These are phyloP conservation scores for Pilasporangium apinafurcum DNA, from an alignment of 352 stramenopile species.

Conservation along the genomic window DNA sequence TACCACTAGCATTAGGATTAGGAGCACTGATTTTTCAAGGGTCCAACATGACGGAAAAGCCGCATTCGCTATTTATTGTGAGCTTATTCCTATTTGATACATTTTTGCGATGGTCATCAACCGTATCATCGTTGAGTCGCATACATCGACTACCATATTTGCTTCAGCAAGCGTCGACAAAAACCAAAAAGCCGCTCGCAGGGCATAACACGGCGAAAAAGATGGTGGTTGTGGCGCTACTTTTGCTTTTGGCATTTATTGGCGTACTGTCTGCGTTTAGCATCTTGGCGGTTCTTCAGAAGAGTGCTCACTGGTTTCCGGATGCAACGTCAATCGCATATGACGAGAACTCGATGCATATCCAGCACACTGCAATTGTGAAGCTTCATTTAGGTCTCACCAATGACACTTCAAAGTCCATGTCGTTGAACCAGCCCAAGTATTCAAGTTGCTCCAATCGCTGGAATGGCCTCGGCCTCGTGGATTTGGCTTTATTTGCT, in stretches of 20 bases:
- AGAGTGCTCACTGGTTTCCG: slow-evolving; percentile 67
- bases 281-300: slow-evolving; percentile 66
- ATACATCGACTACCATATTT: slow-evolving; percentile 33
- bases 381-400: slow-evolving; percentile 74
- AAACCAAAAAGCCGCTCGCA: slow-evolving; percentile 36
- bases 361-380: slow-evolving; percentile 82
- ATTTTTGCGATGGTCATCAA: slow-evolving; percentile 45
- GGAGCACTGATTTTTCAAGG: slow-evolving; percentile 48
- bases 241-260: slow-evolving; percentile 64
- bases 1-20: slow-evolving; percentile 40
- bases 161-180: slow-evolving; percentile 61
- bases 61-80: slow-evolving; percentile 70
- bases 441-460: slow-evolving; percentile 76
- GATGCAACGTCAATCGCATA: slow-evolving; percentile 67
- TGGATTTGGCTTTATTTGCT: slow-evolving; percentile 82
- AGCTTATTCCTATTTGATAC: slow-evolving; percentile 73
- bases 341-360: slow-evolving; percentile 54
- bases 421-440: slow-evolving; percentile 35
- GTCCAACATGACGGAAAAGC: slow-evolving; percentile 76
- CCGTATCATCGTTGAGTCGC: slow-evolving; percentile 36
- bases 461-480: slow-evolving; percentile 66
- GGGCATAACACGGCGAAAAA: slow-evolving; percentile 54
- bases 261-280: slow-evolving; percentile 69
- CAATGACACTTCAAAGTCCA: slow-evolving; percentile 25
- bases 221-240: slow-evolving; percentile 55